Evolutionary conservation across 129 eudicot species (phyloP), one percentile per base, ranked within the genome.

Genomic region (Logfia minima): DNA sequence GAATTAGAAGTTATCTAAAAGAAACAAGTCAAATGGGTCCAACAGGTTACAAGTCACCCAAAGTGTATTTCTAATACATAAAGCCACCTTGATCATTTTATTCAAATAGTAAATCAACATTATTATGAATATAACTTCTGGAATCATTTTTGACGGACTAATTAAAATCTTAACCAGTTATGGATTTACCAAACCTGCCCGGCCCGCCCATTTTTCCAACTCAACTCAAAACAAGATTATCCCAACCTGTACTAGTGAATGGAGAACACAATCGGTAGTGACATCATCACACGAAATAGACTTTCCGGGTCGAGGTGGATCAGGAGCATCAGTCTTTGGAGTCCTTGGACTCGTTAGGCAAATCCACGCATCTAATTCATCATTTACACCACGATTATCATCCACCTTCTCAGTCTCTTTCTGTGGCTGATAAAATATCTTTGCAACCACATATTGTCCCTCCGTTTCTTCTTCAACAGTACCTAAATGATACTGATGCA

Each of bases 401-500:
- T 81, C 92, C 56, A 26, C 55, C 68, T 78, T 84, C n/a, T 84
- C 85, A 59, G 13, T 61, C 37, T 81, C 89, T 80, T 89, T 90
- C 8, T 83, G 82, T 39, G 72, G 79, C 84, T 91, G 97, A 83
- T 86, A 91, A 39, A 85, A 91, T 28, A 94, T 77, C 78, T 89
- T 94, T 19, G 97, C 85, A 48, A 94, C 99, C 19, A 94, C 99
- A 56, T 71, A 88, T 52, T 88, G 79, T 2, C 92, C 97, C 13
- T 91, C 90, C n/a, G 70, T 89, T 76, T 94, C 99, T 65, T 94
- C 96, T 76, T 89, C 92, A 70, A 83, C 76, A 0, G 73, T 76
- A 51, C 97, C 99, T 31, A 94, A 59, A 82, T 94, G 97, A 81
- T 89, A 94, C 28, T 94, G 97, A 71, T 94, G 99, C 97, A 94